These are phyloP conservation scores for Kingdonia uniflora DNA, from an alignment of 164 flowering plant genomes.

Conservation along the genomic window DNA sequence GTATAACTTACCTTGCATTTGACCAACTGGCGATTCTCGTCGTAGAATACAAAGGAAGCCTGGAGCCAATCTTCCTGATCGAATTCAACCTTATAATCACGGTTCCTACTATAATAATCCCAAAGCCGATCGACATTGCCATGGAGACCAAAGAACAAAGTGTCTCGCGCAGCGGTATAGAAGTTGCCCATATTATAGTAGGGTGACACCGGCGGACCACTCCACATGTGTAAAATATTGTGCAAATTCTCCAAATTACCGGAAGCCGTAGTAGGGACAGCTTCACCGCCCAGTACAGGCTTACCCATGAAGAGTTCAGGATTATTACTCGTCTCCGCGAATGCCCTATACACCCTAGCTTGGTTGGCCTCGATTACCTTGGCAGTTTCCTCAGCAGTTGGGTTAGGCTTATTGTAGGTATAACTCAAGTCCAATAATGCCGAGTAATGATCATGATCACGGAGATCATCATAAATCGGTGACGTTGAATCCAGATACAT, in stretches of 20 bases:
- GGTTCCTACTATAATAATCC: neutral
- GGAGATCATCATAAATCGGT: too few species aligned
- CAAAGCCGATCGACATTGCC: neutral
- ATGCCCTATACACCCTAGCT: neutral
- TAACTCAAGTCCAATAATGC: too few species aligned
- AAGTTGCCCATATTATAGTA: neutral
- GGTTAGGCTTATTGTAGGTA: neutral
- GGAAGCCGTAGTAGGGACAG: neutral
- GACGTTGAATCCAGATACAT: too few species aligned
- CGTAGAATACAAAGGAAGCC: neutral
- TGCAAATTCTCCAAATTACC: neutral
- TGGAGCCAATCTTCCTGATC: neutral
- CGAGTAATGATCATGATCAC: too few species aligned
- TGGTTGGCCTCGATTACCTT: too few species aligned
- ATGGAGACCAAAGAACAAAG: too few species aligned
- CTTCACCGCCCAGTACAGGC: neutral
- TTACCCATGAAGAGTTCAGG: too few species aligned
- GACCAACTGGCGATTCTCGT: conserved; percentile 1
- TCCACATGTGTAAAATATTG: too few species aligned
- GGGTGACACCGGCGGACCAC: neutral
- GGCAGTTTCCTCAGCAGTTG: neutral
- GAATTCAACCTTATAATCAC: neutral
- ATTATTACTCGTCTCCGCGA: neutral
- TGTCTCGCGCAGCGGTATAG: neutral
- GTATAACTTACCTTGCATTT: too few species aligned